Evolutionary conservation across 257 asterid genomes (phyloP).

Genomic region (Pogostemon cablin): DNA sequence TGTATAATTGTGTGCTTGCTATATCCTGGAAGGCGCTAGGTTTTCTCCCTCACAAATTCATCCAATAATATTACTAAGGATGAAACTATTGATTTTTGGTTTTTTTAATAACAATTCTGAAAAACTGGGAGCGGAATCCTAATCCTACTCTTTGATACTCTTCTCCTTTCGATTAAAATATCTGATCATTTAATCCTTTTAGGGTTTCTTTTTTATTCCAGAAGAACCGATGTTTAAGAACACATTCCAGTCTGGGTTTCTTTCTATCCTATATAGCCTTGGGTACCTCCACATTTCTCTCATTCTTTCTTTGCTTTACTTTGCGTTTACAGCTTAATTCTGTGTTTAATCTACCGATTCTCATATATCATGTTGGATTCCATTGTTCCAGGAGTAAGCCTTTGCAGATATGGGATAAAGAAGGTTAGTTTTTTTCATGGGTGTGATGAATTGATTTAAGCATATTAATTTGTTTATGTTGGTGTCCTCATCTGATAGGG

Average conservation of each 20-base stretch:
- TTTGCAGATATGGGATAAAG: constrained; percentile 98
- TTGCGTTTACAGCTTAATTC: constrained; percentile 2
- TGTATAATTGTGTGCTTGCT: background rate
- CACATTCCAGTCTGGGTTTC: constrained; percentile 94
- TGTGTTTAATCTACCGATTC: background rate
- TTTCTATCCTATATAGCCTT: constrained; percentile 91
- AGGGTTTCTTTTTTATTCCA: constrained; percentile 18
- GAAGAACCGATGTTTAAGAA: constrained; percentile 76
- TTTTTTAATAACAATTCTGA: background rate
- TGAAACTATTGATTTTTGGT: background rate
- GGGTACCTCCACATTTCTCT: constrained; percentile 56
- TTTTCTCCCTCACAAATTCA: constrained; percentile 11
- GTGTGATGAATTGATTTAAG: constrained; percentile 10
- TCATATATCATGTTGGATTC: background rate
- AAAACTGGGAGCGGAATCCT: constrained; percentile 16
- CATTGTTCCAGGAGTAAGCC: constrained; percentile 84
- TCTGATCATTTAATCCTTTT: constrained; percentile 8
- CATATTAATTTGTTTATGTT: constrained; percentile 9
- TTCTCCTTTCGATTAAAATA: constrained; percentile 1
- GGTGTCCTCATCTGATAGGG: background rate
- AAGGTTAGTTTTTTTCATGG: constrained; percentile 45
- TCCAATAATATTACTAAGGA: background rate
- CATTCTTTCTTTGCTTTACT: background rate
- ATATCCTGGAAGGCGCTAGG: constrained; percentile 5
- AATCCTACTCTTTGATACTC: background rate